These are phyloP conservation scores for Solanum chilense DNA, from an alignment of 257 asterid genomes.

Conservation along the genomic window DNA sequence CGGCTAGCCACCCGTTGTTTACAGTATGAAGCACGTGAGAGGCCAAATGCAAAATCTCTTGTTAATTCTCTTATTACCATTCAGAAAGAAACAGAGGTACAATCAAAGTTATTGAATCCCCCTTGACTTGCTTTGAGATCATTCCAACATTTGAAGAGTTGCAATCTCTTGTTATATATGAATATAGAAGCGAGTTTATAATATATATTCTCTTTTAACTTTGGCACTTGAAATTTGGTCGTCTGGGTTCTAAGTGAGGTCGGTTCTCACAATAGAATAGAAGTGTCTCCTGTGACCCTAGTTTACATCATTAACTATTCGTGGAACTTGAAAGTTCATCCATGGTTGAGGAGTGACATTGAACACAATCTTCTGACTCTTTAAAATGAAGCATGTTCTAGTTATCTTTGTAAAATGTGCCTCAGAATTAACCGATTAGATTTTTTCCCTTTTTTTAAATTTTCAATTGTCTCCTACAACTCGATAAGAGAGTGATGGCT, in stretches of 20 bases:
- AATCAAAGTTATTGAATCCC: not conserved
- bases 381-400: not conserved
- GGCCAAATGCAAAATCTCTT: slow-evolving; percentile 79
- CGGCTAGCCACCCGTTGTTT: slow-evolving; percentile 74
- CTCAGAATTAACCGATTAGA: not conserved
- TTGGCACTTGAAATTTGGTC: not conserved
- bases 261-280: not conserved
- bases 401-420: not conserved
- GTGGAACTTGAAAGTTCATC: not conserved
- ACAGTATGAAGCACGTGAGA: slow-evolving; percentile 87
- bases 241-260: not conserved
- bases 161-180: not conserved
- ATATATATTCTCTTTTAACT: not conserved
- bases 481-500: not conserved
- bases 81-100: slow-evolving; percentile 73
- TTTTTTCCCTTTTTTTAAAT: not conserved
- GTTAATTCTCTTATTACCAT: slow-evolving; percentile 50
- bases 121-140: not conserved
- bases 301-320: not conserved
- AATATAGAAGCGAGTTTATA: not conserved
- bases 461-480: not conserved
- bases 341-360: not conserved
- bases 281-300: not conserved
- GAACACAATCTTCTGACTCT: not conserved
- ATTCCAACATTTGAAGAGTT: not conserved